Base-by-base conservation (phyloP, 164 flowering plant species). In the Echeveria elegans region DNA sequence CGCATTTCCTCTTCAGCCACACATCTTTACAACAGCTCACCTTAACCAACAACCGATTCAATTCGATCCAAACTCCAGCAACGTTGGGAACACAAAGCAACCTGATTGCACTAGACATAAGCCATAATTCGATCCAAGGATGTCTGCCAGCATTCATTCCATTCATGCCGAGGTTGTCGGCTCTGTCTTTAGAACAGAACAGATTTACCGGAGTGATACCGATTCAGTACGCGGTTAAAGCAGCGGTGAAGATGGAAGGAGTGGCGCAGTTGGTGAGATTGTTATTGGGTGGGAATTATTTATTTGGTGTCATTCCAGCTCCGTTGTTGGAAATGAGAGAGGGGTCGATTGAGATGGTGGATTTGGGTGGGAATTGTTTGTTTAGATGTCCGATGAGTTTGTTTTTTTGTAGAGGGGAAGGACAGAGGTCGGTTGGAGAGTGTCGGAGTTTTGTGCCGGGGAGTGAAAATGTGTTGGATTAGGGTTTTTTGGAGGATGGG, bases 321-420 rank as follows among this genome's bases (percentile, higher is more conserved):
- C 85, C 81, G 40, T 69, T 89, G 2, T 61, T 82, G 85, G 76
- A 66, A 12, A 66, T 89, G 73, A 81, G 82, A 70, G 82, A 88
- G n/a, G 90, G 87, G n/a, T n/a, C n/a, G n/a, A n/a, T n/a, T n/a
- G n/a, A n/a, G 29, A 73, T 65, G 19, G 85, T 91, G 53, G 80
- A 81, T 65, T 64, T 91, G 69, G 92, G 71, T 19, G 86, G 84
- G 60, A 91, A 91, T 63, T 91, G 97, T 67, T 72, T 91, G 72
- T 75, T 69, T 63, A 66, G 81, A 41, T 89, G 97, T 67, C 96
- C 97, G 6, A 16, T 36, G 6, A 71, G 40, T 18, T 81, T 79
- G 71, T 89, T 88, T 81, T 87, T 91, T 68, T 91, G 97, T 77
- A 96, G 93, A 52, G 86, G 84, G 1, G 73, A n/a, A n/a, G n/a